Evolutionary conservation across 805 yeast genomes (phyloP).

Genomic region (Saccharomycopsis sp.): DNA sequence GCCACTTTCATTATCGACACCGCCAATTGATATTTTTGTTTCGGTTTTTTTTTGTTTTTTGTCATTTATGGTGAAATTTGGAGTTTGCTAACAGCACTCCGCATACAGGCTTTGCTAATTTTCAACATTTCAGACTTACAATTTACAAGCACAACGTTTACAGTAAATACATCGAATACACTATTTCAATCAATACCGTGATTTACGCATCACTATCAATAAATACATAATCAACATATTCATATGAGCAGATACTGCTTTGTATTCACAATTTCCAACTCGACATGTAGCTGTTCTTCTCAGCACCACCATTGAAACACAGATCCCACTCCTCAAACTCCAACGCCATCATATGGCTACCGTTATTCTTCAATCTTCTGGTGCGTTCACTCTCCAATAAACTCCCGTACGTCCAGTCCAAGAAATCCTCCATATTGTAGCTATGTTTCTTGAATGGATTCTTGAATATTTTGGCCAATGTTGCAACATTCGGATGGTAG

Average conservation of each 20-base stretch:
- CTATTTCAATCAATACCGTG: too few relatives aligned
- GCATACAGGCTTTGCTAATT: too few relatives aligned
- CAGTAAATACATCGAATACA: too few relatives aligned
- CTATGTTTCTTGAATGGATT: slow-evolving; percentile 86
- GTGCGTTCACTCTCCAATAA: slow-evolving; percentile 55
- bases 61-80: too few relatives aligned
- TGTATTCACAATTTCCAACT: not conserved
- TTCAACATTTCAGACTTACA: too few relatives aligned
- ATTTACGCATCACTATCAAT: too few relatives aligned
- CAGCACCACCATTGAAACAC: not conserved
- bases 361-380: slow-evolving; percentile 57
- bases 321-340: slow-evolving; percentile 16
- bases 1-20: not conserved
- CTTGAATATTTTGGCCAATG: slow-evolving; percentile 77
- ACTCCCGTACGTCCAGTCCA: slow-evolving; percentile 80
- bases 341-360: slow-evolving; percentile 15
- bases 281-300: not conserved
- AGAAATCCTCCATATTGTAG: slow-evolving; percentile 88
- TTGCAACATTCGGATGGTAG: slow-evolving; percentile 93
- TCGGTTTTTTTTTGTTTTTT: not conserved
- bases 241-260: too few relatives aligned
- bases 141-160: too few relatives aligned
- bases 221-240: not conserved
- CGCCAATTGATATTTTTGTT: not conserved
- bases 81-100: too few relatives aligned